Base-by-base conservation (phyloP, 371 early-diverging fungal species). In the Rhizopus arrhizus region DNA sequence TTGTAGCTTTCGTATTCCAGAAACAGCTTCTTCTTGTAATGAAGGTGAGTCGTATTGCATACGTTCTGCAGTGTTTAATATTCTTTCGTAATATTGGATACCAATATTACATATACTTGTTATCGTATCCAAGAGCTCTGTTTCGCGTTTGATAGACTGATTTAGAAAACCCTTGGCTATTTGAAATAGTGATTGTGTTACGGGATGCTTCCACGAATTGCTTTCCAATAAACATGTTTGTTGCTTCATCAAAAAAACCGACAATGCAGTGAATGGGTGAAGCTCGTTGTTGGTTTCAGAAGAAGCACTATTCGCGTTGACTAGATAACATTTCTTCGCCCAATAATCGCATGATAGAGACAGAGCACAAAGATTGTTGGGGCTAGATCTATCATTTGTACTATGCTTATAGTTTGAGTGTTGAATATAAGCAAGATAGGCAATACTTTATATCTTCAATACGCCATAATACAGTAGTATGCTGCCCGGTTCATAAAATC, bases 281-380 rank as follows among this genome's bases (percentile, higher is more conserved):
- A 53, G 61, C 31, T 47, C 56, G 35, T 41, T 58, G 43, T 55
- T 56, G 59, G 43, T 52, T 59, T 51, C 51, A 59, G 28, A 52
- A 59, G 38, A 42, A 55, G 53, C 15, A 59, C 59, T 59, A 59
- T 59, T 52, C 16, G 45, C 34, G 46, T 59, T 59, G 53, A 59
- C 53, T 52, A 59, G 52, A 59, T 59, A 54, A 36, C 47, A 59
- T 59, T 43, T 46, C 53, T 53, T 60, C 47, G 53, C 53, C 54
- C 60, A 60, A 53, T 60, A 60, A 36, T 60, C 46, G 61, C 54
- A 60, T 53, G 48, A 53, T 60, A 60, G 53, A 60, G 61, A 54
- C 40, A 60, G 34, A 53, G 61, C 61, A 53, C 54, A 60, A 54
- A 54, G 7, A 40, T 46, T 60, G 47, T 48, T 53, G 48, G 35